Conservation (phyloP, 805 yeast species). For the Hagleromyces aurorensis region DNA sequence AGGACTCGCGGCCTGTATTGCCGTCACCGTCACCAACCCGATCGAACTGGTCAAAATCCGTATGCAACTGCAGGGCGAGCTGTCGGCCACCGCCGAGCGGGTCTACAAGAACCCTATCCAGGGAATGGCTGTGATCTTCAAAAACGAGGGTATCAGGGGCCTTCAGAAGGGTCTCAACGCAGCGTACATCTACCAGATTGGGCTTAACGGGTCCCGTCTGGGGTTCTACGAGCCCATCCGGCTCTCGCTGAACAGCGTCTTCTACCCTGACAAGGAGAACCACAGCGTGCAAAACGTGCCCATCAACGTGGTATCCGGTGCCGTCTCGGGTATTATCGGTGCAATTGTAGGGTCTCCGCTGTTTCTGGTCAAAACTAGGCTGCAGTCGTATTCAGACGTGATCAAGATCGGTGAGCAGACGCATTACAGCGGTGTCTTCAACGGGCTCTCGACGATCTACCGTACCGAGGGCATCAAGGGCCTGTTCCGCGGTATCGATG, state of each 20-base stretch:
- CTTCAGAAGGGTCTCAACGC: constrained; percentile 83
- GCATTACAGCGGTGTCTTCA: constrained; percentile 59
- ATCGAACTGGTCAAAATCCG: constrained; percentile 90
- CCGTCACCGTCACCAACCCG: constrained; percentile 95
- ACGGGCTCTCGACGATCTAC: constrained; percentile 61
- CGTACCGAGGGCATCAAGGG: constrained; percentile 75
- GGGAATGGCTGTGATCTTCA: constrained; percentile 63
- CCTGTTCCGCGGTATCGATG: constrained; percentile 83
- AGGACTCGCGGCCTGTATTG: constrained; percentile 93
- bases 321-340: constrained; percentile 79
- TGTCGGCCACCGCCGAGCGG: constrained; percentile 43
- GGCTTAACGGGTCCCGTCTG: constrained; percentile 87
- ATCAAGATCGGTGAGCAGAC: constrained; percentile 87
- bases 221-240: constrained; percentile 92
- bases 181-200: constrained; percentile 86
- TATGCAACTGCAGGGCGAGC: constrained; percentile 95
- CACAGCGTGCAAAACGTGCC: constrained; percentile 41
- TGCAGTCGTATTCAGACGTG: constrained; percentile 79
- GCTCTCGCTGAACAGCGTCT: constrained; percentile 42
- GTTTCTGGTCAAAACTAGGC: constrained; percentile 86
- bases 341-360: constrained; percentile 88
- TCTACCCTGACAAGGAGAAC: constrained; percentile 45
- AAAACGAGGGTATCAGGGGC: constrained; percentile 80
- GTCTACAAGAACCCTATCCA: constrained; percentile 81
- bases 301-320: constrained; percentile 75